phyloP scores from a whole-genome alignment of 768 basidiomycete genomes.

The Tephrocybe sp. region DNA sequence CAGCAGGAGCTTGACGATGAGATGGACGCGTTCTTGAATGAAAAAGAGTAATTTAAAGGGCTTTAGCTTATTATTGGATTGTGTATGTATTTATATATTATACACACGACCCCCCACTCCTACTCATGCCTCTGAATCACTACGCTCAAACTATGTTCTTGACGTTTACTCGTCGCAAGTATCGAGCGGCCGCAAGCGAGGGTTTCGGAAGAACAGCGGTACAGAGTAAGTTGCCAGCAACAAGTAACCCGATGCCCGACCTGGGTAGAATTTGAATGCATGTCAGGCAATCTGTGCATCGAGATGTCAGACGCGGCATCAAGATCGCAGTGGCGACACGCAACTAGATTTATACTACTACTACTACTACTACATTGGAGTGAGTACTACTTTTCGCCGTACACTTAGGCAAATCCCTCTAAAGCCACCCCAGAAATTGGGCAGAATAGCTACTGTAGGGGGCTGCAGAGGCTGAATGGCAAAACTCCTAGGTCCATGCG shows the following conservation, averaged over 20 bases:
- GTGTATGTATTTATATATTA: constrained; percentile 13
- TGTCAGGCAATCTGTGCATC: background rate
- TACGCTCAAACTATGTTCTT: background rate
- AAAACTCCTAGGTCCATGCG: too few relatives aligned
- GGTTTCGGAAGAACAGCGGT: background rate
- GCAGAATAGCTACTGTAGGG: too few relatives aligned
- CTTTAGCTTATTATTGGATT: constrained; percentile 1
- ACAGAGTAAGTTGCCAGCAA: background rate
- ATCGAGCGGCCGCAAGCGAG: background rate
- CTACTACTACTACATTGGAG: too few relatives aligned
- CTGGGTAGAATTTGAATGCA: background rate
- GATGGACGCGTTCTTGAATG: constrained; percentile 73
- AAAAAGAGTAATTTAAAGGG: constrained; percentile 38
- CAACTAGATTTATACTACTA: too few relatives aligned
- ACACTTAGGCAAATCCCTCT: too few relatives aligned
- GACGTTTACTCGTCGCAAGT: background rate
- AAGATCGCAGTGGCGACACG: too few relatives aligned
- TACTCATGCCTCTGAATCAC: background rate
- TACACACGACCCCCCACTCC: constrained; percentile 2
- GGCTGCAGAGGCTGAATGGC: too few relatives aligned
- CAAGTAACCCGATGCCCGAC: background rate
- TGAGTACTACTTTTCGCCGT: too few relatives aligned
- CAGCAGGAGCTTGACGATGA: constrained; percentile 83
- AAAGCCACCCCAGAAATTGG: too few relatives aligned
- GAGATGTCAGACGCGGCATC: too few relatives aligned